These are phyloP conservation scores for Paecilomyces variotii DNA, from an alignment of 2,329 filamentous ascomycete genomes.

Conservation along the genomic window DNA sequence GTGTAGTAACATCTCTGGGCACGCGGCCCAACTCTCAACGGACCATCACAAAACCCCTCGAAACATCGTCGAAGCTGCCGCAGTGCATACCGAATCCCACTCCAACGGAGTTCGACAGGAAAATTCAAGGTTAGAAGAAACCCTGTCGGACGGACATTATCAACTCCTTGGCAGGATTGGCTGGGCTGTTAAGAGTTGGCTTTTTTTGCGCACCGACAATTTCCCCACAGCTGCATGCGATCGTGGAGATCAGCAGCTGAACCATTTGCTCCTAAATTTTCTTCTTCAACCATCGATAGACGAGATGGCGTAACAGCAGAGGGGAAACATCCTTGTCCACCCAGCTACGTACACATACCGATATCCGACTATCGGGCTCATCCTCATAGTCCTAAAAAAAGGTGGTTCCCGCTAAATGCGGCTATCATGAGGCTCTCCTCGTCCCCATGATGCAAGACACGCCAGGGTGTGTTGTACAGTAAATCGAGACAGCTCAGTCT, in stretches of 20 bases:
- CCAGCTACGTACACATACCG: neutral
- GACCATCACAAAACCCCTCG: neutral
- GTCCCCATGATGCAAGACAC: neutral
- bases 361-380: neutral
- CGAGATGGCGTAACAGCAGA: neutral
- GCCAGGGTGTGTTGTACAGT: neutral
- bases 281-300: neutral
- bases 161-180: neutral
- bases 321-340: neutral
- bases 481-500: neutral
- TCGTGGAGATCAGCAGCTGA: neutral
- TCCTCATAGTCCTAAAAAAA: constrained; percentile 1
- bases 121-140: neutral
- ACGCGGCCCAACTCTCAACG: neutral
- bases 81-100: neutral
- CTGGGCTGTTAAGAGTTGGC: neutral
- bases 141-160: neutral
- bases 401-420: constrained; percentile 4
- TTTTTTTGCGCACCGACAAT: neutral
- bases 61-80: neutral
- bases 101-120: neutral
- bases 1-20: neutral
- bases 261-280: neutral
- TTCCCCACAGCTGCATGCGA: neutral
- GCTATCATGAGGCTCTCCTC: neutral